Base-by-base conservation (phyloP, 306 rosid genomes). In the Styphnolobium japonicum region DNA sequence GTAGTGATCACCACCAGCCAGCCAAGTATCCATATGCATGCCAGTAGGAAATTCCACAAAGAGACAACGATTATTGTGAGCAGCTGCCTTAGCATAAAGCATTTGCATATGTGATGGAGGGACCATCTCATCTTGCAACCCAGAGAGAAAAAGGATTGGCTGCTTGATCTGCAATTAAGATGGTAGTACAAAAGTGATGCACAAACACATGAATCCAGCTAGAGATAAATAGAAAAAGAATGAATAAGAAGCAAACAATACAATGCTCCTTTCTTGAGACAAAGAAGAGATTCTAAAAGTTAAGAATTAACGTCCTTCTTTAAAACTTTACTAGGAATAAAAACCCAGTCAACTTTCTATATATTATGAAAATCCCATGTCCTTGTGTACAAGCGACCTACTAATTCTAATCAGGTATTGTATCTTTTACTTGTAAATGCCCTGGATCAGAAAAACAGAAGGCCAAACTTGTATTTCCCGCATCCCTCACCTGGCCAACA, bases 21-120 rank as follows among this genome's bases (percentile, higher is more conserved):
- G 64, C 99, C 99, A 96, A 73, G 99, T 93, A 82, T 96, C 97
- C 99, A 96, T 96, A 83, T 96, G 99, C 99, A 93, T 96, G 68
- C 99, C 99, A 5, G 85, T 82, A 46, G 98, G 97, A 83, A 96
- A 91, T 6, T 96, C 98, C 73, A 84, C 91, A 79, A 93, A 93
- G 56, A 60, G 84, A 78, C 99, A 91, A 8, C 1, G 88, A 63
- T 81, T 89, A 87, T 96, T 96, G 68, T 80, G 98, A 71, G 94
- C 72, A 83, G 97, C 98, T 55, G 99, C 99, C 88, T 91, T 93
- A 51, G 97, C 99, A 85, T 96, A 96, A 40, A 96, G 91, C 89
- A 88, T 71, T 78, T 89, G 91, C 98, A 96, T 91, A 63, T 96
- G 98, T 80, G 83, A 56, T 11, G 99, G 92, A 10, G 99, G 99